Evolutionary conservation across 345 rosid species (phyloP).

Genomic region (Bruguiera parviflora): DNA sequence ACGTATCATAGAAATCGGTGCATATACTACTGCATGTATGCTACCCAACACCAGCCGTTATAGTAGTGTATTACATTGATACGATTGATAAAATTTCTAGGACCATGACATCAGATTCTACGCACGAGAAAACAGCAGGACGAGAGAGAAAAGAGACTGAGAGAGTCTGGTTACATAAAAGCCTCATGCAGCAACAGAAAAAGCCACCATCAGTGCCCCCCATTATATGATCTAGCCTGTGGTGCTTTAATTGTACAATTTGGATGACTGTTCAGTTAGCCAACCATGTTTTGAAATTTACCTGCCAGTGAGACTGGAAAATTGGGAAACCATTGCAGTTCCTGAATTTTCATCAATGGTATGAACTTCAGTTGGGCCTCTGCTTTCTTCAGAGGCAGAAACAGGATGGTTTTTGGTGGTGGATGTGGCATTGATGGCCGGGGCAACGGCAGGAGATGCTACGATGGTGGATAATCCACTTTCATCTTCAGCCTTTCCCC

Average conservation of each 20-base stretch:
- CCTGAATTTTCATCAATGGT: not conserved
- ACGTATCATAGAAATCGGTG: not conserved
- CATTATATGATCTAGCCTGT: too few relatives aligned
- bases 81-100: constrained; percentile 1
- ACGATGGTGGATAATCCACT: not conserved
- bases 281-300: not conserved
- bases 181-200: not conserved
- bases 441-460: not conserved
- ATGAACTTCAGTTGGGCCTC: not conserved
- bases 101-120: constrained; percentile 2
- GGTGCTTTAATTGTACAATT: too few relatives aligned
- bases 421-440: not conserved
- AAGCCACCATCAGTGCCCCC: not conserved
- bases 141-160: too few relatives aligned
- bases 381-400: not conserved
- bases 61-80: constrained; percentile 1
- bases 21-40: constrained; percentile 15
- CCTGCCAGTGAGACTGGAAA: constrained; percentile 1
- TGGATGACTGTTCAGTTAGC: too few relatives aligned
- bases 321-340: not conserved
- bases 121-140: not conserved
- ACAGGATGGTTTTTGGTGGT: not conserved
- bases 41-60: constrained; percentile 9
- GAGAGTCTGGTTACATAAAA: too few relatives aligned
- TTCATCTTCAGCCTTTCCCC: not conserved